A percentile compares a stretch with the other conserved stretches of the same genome.
Conservation (phyloP, 352 stramenopile species). For the Phytophthora podocarpi region DNA sequence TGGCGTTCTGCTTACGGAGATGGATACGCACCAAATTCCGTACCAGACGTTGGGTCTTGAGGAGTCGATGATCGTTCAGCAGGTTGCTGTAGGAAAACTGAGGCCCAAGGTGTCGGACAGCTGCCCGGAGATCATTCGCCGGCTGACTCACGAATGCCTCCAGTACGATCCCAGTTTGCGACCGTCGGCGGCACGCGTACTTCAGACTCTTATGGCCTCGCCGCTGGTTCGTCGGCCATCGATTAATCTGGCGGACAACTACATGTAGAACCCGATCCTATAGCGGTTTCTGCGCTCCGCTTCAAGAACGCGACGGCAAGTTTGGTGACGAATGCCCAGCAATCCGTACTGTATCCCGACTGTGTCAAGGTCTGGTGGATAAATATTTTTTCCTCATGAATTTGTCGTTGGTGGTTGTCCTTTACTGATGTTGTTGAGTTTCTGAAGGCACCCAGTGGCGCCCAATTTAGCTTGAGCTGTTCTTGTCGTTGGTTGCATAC, state of each 20-base stretch:
- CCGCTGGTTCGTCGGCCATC: constrained; percentile 57
- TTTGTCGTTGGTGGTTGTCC: constrained; percentile 1
- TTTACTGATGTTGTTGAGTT: background rate
- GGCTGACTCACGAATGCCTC: constrained; percentile 79
- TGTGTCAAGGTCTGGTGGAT: constrained; percentile 28
- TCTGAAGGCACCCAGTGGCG: background rate
- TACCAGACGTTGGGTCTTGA: constrained; percentile 67
- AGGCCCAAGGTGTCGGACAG: constrained; percentile 75
- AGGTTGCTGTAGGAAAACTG: constrained; percentile 80
- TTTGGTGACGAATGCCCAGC: constrained; percentile 4
- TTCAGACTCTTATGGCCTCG: constrained; percentile 77
- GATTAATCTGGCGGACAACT: constrained; percentile 50
- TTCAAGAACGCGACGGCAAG: constrained; percentile 30
- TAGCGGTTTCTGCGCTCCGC: constrained; percentile 13
- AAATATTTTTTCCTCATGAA: constrained; percentile 24
- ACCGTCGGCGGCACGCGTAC: constrained; percentile 67
- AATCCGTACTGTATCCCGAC: constrained; percentile 36
- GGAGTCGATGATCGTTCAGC: constrained; percentile 82
- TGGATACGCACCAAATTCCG: constrained; percentile 80
- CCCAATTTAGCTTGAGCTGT: constrained; percentile 22
- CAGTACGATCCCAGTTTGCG: constrained; percentile 78
- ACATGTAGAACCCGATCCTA: constrained; percentile 5
- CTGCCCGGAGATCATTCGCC: constrained; percentile 80
- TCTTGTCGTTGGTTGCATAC: constrained; percentile 5
- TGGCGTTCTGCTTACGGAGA: constrained; percentile 68